Conservation (phyloP, 805 yeast species). For the Trichomonascus vanleenenianus region DNA sequence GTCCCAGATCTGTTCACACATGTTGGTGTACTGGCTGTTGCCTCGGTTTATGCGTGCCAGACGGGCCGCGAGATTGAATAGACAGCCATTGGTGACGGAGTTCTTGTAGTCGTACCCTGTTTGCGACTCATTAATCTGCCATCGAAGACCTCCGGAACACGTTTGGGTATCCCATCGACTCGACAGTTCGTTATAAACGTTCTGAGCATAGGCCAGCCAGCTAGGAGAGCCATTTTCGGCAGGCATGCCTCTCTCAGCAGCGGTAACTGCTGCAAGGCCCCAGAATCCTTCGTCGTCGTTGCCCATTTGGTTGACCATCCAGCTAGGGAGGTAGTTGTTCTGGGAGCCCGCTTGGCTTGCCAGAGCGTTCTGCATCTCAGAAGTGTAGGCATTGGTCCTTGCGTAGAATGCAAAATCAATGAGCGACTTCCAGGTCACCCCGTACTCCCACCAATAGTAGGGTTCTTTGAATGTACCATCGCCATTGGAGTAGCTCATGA, state of each 20-base stretch:
- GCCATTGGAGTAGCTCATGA: conserved; percentile 80
- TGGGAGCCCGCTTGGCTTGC: conserved; percentile 39
- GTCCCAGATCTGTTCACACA: conserved; percentile 62
- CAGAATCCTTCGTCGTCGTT: conserved; percentile 92
- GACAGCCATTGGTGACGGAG: conserved; percentile 71
- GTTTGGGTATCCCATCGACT: conserved; percentile 61
- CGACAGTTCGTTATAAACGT: conserved; percentile 77
- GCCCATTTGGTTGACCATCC: conserved; percentile 80
- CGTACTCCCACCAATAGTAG: conserved; percentile 91
- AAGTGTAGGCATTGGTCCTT: conserved; percentile 54
- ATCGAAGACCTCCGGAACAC: conserved; percentile 76
- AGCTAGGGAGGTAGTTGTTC: conserved; percentile 66
- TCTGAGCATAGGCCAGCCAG: conserved; percentile 77
- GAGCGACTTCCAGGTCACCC: conserved; percentile 58
- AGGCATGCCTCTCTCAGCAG: conserved; percentile 79
- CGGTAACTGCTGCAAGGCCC: conserved; percentile 81
- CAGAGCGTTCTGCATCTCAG: conserved; percentile 54
- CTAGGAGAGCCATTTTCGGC: conserved; percentile 41
- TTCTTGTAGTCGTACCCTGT: conserved; percentile 83
- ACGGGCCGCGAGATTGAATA: conserved; percentile 76
- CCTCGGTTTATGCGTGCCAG: conserved; percentile 65
- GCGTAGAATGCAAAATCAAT: conserved; percentile 73
- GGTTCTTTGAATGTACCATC: conserved; percentile 66
- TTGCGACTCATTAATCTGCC: conserved; percentile 90
- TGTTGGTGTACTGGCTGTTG: conserved; percentile 60